Evolutionary conservation across 768 basidiomycete species (phyloP), one percentile per base, ranked within the genome.

Genomic region (Russula compacta): DNA sequence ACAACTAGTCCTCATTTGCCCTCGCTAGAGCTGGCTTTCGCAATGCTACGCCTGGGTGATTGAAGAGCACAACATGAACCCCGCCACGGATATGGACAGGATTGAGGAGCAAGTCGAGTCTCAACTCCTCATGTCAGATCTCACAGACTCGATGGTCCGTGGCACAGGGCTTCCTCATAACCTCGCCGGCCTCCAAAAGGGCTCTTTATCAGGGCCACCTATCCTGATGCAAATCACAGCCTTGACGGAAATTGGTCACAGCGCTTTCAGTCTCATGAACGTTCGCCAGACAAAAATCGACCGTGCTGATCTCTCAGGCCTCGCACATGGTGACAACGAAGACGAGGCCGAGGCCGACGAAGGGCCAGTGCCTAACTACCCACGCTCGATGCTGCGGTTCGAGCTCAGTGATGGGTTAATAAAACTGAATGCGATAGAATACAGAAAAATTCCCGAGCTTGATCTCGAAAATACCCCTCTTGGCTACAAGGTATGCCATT

Each of bases 201-300:
- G 71, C 10, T 74, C 75, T 0, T 64, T 76, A 14, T 67, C 67
- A 1, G 78, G 78, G 6, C 63, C 75, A 6, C 83, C 86, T 1
- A 72, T 89, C 36, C 81, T 92, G 40, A 86, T 94, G 10, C 87
- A 97, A 68, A 80, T 97, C 32, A 73, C 76, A 17, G 77, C 81
- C 14, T 80, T 95, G n/a, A 89, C 83, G 17, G 95, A 98, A 58
- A 85, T 97, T 21, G 90, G 86, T 0, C 75, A 81, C 47, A 92
- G 92, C 65, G 95, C 94, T 0, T 89, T 92, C 68, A 83, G 77
- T 54, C 78, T 97, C 17, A 79, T 86, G 61, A 88, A 88, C 66
- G 79, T 82, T 24, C 79, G 87, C 21, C 77, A 83, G 56, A 82
- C 83, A 12, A 76, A 91, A 38, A 74, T 81, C 56, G 81, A 83